Evolutionary conservation across 257 asterid species (phyloP).

Genomic region (Haberlea rhodopensis): DNA sequence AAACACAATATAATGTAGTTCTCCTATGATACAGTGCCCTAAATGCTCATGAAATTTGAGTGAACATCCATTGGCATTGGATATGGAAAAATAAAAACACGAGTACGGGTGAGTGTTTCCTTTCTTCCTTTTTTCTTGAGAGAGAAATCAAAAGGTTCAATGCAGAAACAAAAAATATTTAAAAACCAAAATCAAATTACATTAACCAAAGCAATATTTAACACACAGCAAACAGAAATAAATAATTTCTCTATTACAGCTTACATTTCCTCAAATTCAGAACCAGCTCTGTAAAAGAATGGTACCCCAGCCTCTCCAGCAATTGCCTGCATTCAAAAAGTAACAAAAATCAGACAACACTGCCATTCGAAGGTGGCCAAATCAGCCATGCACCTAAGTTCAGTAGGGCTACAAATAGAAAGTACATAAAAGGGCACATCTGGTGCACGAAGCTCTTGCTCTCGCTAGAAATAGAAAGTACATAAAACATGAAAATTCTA

Average conservation of each 20-base stretch:
- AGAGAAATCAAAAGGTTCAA: not conserved
- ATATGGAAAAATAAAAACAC: not conserved
- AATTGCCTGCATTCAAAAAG: constrained; percentile 63
- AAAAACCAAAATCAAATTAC: not conserved
- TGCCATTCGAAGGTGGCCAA: not conserved
- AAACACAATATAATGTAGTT: not conserved
- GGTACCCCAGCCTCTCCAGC: constrained; percentile 99
- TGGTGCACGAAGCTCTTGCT: no score
- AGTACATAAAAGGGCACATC: not conserved
- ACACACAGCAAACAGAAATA: constrained; percentile 11
- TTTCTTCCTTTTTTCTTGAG: no score
- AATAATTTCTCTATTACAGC: constrained; percentile 23
- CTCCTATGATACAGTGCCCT: not conserved
- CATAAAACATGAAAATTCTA: not conserved
- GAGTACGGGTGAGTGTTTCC: no score
- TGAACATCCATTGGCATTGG: not conserved
- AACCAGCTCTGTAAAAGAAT: constrained; percentile 94
- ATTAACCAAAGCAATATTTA: not conserved
- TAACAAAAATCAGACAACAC: constrained; percentile 20
- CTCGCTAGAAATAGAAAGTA: constrained; percentile 13
- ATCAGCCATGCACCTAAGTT: constrained; percentile 1
- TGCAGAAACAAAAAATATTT: no score
- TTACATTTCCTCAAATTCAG: constrained; percentile 97
- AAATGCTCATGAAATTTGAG: not conserved
- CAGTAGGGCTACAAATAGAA: constrained; percentile 10